These are phyloP conservation scores for Eutypa lata DNA, from an alignment of 2,329 filamentous ascomycete genomes.

Conservation along the genomic window DNA sequence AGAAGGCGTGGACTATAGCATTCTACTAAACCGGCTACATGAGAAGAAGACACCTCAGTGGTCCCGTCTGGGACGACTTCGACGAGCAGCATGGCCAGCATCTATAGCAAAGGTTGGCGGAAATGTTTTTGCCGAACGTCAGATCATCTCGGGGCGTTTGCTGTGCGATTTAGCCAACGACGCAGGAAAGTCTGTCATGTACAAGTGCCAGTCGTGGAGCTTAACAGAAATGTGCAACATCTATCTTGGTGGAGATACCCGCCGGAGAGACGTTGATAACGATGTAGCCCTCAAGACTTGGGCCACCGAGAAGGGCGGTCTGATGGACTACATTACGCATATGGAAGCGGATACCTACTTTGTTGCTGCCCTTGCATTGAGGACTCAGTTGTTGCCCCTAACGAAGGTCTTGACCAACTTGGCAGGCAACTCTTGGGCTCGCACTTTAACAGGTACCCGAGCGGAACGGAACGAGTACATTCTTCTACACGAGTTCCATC, in stretches of 20 bases:
- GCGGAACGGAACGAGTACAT: slow-evolving; percentile 99
- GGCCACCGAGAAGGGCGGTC: slow-evolving; percentile 77
- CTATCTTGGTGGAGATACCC: slow-evolving; percentile 71
- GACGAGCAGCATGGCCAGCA: slow-evolving; percentile 80
- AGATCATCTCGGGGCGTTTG: slow-evolving; percentile 82
- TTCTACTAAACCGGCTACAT: slow-evolving; percentile 80
- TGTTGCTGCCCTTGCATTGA: slow-evolving; percentile 84
- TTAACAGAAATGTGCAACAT: slow-evolving; percentile 96
- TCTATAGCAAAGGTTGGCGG: slow-evolving; percentile 82
- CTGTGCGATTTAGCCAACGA: slow-evolving; percentile 95
- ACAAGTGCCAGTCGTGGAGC: slow-evolving; percentile 96
- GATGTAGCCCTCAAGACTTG: slow-evolving; percentile 83
- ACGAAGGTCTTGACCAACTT: slow-evolving; percentile 95
- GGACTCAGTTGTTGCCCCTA: slow-evolving; percentile 86
- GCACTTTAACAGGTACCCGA: slow-evolving; percentile 90
- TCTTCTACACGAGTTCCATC: slow-evolving; percentile 92
- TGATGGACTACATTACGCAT: slow-evolving; percentile 91
- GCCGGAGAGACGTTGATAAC: slow-evolving; percentile 81
- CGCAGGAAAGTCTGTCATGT: slow-evolving; percentile 94
- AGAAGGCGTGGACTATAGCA: slow-evolving; percentile 95
- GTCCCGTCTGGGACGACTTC: slow-evolving; percentile 87
- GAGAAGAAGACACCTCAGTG: slow-evolving; percentile 91
- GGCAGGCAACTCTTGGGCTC: slow-evolving; percentile 96
- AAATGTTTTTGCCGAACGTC: slow-evolving; percentile 89
- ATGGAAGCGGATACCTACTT: slow-evolving; percentile 96